Evolutionary conservation across 1,284 basidiomycete genomes (phyloP).

Genomic region (Ceratobasidium sp.): DNA sequence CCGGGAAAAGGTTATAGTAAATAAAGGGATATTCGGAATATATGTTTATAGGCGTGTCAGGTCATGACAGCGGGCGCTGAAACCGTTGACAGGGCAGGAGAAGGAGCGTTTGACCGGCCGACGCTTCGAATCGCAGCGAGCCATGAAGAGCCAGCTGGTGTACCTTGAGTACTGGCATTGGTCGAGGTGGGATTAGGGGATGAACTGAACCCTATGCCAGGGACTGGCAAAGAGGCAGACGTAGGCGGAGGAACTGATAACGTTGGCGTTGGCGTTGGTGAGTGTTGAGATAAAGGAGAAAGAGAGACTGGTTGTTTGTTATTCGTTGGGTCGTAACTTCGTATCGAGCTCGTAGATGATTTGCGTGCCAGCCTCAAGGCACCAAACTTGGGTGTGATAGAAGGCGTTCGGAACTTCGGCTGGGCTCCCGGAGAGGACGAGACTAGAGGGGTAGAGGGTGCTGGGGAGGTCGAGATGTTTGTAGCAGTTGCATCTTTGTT

Average conservation of each 20-base stretch:
- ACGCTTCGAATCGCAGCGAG: conserved; percentile 31
- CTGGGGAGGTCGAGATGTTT: not conserved
- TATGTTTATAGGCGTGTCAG: no score
- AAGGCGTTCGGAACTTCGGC: conserved; percentile 36
- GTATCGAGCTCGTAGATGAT: conserved; percentile 35
- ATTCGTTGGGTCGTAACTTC: conserved; percentile 29
- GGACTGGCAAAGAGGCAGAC: not conserved
- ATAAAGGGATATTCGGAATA: no score
- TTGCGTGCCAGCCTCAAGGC: conserved; percentile 40
- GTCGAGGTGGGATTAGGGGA: not conserved
- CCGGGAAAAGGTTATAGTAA: no score
- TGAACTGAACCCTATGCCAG: not conserved
- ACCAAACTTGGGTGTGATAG: conserved; percentile 28
- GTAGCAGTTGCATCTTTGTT: not conserved
- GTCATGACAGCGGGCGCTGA: not conserved
- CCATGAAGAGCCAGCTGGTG: conserved; percentile 33
- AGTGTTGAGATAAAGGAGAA: conserved; percentile 28
- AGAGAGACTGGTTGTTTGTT: conserved; percentile 22
- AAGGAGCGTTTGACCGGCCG: not conserved
- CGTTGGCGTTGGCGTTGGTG: conserved; percentile 1
- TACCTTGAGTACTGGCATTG: not conserved
- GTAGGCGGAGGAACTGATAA: conserved; percentile 13
- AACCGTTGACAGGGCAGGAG: not conserved
- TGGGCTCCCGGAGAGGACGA: conserved; percentile 15
- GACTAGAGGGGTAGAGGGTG: not conserved